A percentile compares a stretch with the other conserved stretches of the same genome.
These are phyloP conservation scores for Zalaria obscura DNA, from an alignment of 2,329 filamentous ascomycete species.

Conservation along the genomic window DNA sequence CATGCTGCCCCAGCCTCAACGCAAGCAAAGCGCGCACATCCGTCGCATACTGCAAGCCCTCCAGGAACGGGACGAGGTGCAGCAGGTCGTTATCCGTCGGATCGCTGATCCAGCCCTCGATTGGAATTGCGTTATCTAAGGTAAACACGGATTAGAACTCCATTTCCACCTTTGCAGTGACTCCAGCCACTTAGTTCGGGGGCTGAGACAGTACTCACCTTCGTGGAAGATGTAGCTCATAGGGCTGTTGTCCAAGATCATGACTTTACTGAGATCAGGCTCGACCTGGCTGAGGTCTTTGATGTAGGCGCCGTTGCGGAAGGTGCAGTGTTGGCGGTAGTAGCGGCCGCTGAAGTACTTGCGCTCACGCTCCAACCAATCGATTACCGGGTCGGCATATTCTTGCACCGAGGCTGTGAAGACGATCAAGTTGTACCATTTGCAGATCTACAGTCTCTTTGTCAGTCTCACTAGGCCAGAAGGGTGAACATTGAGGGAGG, in stretches of 20 bases:
- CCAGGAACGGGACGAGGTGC: conserved; percentile 80
- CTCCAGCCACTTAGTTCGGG: background rate
- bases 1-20: conserved; percentile 65
- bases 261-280: conserved; percentile 91
- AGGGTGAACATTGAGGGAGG: background rate
- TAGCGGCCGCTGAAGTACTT: conserved; percentile 92
- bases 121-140: conserved; percentile 93
- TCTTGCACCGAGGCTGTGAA: conserved; percentile 98
- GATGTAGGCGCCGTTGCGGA: conserved; percentile 90
- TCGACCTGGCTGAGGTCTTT: conserved; percentile 95
- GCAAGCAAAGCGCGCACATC: conserved; percentile 86
- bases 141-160: background rate
- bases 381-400: conserved; percentile 96
- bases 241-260: conserved; percentile 97
- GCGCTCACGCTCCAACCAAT: conserved; percentile 92
- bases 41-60: conserved; percentile 90
- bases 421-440: conserved; percentile 95
- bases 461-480: conserved; percentile 1
- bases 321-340: conserved; percentile 95
- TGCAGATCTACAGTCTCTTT: conserved; percentile 49
- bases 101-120: conserved; percentile 98
- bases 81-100: conserved; percentile 92
- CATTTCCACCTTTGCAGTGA: conserved; percentile 3
- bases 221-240: conserved; percentile 98
- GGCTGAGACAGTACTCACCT: conserved; percentile 40